These are phyloP conservation scores for Actinomortierella wolfii DNA, from an alignment of 371 early-diverging fungal species.

Conservation along the genomic window DNA sequence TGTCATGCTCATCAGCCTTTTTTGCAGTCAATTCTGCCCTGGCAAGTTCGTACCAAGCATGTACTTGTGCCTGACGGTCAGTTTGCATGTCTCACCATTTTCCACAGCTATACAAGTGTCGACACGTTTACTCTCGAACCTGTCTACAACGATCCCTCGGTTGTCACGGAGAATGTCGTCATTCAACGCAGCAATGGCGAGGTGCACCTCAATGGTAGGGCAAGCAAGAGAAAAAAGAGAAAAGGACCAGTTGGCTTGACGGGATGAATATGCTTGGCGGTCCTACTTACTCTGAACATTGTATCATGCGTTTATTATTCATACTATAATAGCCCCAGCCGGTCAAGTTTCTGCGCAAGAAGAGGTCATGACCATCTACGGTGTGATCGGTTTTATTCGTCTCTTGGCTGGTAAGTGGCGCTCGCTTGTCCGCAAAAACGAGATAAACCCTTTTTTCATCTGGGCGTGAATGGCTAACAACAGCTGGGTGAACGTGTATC, in stretches of 20 bases:
- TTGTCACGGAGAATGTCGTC: conserved; percentile 39
- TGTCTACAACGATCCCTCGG: conserved; percentile 40
- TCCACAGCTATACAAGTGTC: conserved; percentile 9
- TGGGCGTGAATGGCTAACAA: no score
- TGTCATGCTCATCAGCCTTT: neutral
- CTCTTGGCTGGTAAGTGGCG: conserved; percentile 65
- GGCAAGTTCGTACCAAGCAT: conserved; percentile 9
- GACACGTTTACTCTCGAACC: conserved; percentile 29
- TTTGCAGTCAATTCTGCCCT: conserved; percentile 17
- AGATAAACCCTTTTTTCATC: neutral
- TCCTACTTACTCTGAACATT: no score
- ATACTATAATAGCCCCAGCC: conserved; percentile 1
- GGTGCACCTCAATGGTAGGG: conserved; percentile 33
- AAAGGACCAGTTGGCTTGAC: neutral
- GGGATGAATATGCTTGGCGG: neutral
- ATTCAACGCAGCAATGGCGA: conserved; percentile 39
- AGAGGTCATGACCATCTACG: conserved; percentile 51
- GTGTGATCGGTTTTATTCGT: conserved; percentile 72
- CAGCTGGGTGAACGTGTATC: no score
- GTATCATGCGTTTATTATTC: neutral
- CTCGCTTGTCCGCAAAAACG: neutral
- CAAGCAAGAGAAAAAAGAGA: conserved; percentile 1
- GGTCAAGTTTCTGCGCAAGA: conserved; percentile 22
- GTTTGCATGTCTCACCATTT: neutral
- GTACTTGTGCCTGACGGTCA: neutral